phyloP scores from a whole-genome alignment of 2,329 filamentous ascomycete species.

The Alternaria panax region DNA sequence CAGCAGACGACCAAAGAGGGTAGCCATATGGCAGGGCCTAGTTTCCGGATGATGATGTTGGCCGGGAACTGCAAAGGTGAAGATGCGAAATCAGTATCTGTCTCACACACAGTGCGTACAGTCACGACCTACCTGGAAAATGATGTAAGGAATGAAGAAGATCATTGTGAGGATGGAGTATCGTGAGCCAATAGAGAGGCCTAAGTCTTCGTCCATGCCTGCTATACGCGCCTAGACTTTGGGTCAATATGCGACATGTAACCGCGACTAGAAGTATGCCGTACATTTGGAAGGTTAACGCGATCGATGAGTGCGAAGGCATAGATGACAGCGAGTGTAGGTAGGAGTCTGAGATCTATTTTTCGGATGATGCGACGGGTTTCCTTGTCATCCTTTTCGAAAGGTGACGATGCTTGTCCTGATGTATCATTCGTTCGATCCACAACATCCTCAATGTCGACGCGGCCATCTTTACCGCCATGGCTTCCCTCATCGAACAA shows the following conservation, averaged over 20 bases:
- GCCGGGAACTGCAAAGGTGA: neutral
- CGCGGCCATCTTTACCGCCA: neutral
- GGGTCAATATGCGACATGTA: neutral
- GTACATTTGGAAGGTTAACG: slow-evolving; percentile 26
- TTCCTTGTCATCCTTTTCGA: slow-evolving; percentile 26
- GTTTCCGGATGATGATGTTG: slow-evolving; percentile 25
- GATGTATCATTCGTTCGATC: neutral
- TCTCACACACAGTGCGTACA: neutral
- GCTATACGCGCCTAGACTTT: slow-evolving; percentile 2
- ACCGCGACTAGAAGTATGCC: accelerated
- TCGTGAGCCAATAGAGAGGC: slow-evolving; percentile 20
- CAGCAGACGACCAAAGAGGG: slow-evolving; percentile 32
- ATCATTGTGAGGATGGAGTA: slow-evolving; percentile 22
- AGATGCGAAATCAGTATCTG: neutral
- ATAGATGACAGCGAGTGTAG: slow-evolving; percentile 43
- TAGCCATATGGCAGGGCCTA: slow-evolving; percentile 40
- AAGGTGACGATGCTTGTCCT: neutral
- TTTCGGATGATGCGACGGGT: slow-evolving; percentile 45
- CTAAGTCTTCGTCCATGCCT: slow-evolving; percentile 27
- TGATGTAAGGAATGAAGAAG: slow-evolving; percentile 21
- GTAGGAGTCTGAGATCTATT: slow-evolving; percentile 46
- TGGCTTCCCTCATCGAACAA: neutral
- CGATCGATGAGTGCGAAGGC: slow-evolving; percentile 28
- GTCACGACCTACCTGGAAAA: slow-evolving; percentile 28
- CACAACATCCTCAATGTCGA: neutral